Evolutionary conservation across 2,329 filamentous ascomycete genomes (phyloP), one percentile per base, ranked within the genome.

Genomic region (Septoria petroselini): DNA sequence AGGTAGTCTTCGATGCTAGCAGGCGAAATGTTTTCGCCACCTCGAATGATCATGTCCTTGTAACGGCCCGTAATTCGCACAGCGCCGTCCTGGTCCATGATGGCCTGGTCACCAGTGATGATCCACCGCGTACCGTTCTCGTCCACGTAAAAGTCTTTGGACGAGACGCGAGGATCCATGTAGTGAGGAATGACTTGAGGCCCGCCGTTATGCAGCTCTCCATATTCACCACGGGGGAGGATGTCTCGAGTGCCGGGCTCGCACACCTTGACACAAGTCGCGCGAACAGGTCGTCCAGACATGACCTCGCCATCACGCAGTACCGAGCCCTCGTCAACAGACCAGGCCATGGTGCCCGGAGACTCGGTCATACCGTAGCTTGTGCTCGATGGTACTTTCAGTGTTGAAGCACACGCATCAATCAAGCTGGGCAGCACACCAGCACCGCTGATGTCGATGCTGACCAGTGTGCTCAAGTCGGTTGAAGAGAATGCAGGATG

Each of bases 11-110:
- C 66, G 33, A 68, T 67, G 38, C 58, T 62, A 17, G 60, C 59
- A 3, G 66, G 66, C 4, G 65, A 86, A 42, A 79, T 78, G 68
- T 88, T 88, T 68, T 88, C 84, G 40, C 85, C 85, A 47, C 84
- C 81, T 78, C 66, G 56, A 23, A 67, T 67, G 48, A 67, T 67
- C 54, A 68, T 64, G 52, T 68, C 66, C 40, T 68, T 68, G 58
- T 63, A 65, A 12, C 65, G 53, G 8, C 66, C 64, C 19, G 57
- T 60, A 29, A 68, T 65, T 7, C 58, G 76, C 58, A 68, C 61
- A 40, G 68, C 68, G 5, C 70, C 71, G 7, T 72, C 68, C 1
- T 68, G 60, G 38, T 77, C 71, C 57, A 81, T 75, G 2, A 74
- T 66, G 1, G 72, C 77, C 57, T 80, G 76, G 50, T 81, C 78